These are phyloP conservation scores for Gossypioides kirkii DNA, from an alignment of 345 rosid genomes.

Conservation along the genomic window DNA sequence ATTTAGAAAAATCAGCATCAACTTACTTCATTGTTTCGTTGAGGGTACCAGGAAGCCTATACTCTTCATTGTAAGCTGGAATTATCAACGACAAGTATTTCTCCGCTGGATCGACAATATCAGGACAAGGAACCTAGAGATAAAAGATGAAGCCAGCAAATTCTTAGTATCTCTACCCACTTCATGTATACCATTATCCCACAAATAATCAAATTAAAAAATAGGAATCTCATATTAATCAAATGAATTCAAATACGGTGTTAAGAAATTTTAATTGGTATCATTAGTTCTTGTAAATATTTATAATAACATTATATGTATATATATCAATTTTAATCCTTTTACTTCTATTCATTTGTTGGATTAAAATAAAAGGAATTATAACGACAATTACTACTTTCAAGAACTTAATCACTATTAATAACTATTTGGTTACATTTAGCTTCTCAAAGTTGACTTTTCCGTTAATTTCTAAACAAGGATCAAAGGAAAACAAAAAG, in stretches of 20 bases:
- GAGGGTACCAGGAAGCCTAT: slow-evolving; percentile 84
- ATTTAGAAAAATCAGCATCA: neutral
- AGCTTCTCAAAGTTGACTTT: neutral
- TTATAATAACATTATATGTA: neutral
- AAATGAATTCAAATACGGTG: neutral
- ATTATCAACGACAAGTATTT: slow-evolving; percentile 78
- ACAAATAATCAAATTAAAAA: neutral
- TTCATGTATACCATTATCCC: neutral
- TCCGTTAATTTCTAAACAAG: neutral
- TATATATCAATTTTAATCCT: neutral
- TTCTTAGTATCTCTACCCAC: neutral
- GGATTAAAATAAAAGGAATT: neutral
- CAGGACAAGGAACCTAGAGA: slow-evolving; percentile 64
- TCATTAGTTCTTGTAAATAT: neutral
- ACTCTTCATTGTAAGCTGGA: slow-evolving; percentile 91
- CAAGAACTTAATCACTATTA: neutral
- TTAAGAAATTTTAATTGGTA: neutral
- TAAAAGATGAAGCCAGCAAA: neutral
- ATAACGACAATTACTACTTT: neutral
- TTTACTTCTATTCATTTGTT: neutral
- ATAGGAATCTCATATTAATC: neutral
- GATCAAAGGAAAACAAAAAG: neutral
- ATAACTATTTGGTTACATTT: neutral
- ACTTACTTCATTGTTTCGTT: slow-evolving; percentile 85
- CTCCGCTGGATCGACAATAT: slow-evolving; percentile 62